Evolutionary conservation across 176 grass and related monocot species (phyloP), one percentile per base, ranked within the genome.

Genomic region (Elymus sibiricus): DNA sequence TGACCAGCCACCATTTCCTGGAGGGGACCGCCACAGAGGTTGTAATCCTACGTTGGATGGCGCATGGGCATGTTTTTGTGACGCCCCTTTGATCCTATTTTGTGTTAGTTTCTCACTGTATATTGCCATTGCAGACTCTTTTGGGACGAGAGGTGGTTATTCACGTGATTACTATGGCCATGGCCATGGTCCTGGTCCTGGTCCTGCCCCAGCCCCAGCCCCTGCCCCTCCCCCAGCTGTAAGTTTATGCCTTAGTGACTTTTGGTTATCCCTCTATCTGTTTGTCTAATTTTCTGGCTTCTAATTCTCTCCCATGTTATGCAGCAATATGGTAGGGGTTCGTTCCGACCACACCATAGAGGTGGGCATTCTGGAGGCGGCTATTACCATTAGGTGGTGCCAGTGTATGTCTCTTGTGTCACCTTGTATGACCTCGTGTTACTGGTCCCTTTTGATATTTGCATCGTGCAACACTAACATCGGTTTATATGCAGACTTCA

Each of bases 341-440:
- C 67, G 28, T 87, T 79, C 65, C 78, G 80, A 84, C 74, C 89
- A n/a, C 61, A 83, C 17, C 87, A 84, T 70, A 82, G 89, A 70
- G 85, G 89, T 31, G 74, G 58, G 63, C 76, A 84, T 82, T 84
- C 81, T 38, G 56, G 85, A 11, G 27, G 85, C 43, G 67, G 80
- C 22, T 68, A 91, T 71, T 91, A 91, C 40, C 83, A 90, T 42
- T 91, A 87, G 74, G 55, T 76, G 84, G 74, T 83, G 65, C 79
- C 35, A 24, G 16, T 19, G 35, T 24, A 22, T 37, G 22, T 40
- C 46, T 53, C 39, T 87, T 53, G 73, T 17, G 73, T 17, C 27
- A 47, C 14, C 70, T 58, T 22, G 27, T 47, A 7, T 53, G 39
- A 55, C 61, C 51, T 31, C 27, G 25, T 24, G n/a, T 40, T 76